Base-by-base conservation (phyloP, 257 asterid genomes). In the Scutellaria galericulata region DNA sequence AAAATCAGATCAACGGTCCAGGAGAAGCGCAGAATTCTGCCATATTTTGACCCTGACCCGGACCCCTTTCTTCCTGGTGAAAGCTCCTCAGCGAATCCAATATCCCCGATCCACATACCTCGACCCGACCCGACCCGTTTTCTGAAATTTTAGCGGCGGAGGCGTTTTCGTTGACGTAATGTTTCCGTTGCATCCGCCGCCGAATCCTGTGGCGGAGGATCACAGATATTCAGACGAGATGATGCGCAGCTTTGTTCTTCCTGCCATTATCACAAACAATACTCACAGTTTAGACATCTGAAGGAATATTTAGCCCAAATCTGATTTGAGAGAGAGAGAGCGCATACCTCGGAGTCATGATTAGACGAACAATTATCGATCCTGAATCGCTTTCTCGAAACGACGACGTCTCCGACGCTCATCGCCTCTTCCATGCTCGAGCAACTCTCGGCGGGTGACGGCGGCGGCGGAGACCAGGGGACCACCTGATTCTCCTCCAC, bases 391-490 rank as follows among this genome's bases (percentile, higher is more conserved):
- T 89, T 85, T 60, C n/a, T 69, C 27, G 80, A 72, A 52, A 70
- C 68, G 45, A 14, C 71, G n/a, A 5, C 74, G 42, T 71, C 66
- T 48, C 22, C 73, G 44, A 42, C 54, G 27, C 56, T 35, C 5
- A 13, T 24, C 8, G 86, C 72, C 56, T 66, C 87, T 15, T 83
- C 85, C 9, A 71, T 68, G 66, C 87, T 77, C 1, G 88, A 75
- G 14, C 82, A 80, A 73, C 73, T 74, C 74, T 80, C 82, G 24
- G 70, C 27, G 40, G 83, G 57, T 55, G 89, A 83, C 0, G 88
- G 82, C 62, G 89, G 90, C 50, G 88, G 80, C 62, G 89, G 90
- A 42, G 88, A 85, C 88, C 86, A 75, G 54, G 87, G 89, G 24
- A 82, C 83, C 3, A 88, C 85, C 74, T 86, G 96, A 75, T 75